Evolutionary conservation across 805 yeast genomes (phyloP), one percentile per base, ranked within the genome.

Genomic region (Nakazawaea anatomiae): DNA sequence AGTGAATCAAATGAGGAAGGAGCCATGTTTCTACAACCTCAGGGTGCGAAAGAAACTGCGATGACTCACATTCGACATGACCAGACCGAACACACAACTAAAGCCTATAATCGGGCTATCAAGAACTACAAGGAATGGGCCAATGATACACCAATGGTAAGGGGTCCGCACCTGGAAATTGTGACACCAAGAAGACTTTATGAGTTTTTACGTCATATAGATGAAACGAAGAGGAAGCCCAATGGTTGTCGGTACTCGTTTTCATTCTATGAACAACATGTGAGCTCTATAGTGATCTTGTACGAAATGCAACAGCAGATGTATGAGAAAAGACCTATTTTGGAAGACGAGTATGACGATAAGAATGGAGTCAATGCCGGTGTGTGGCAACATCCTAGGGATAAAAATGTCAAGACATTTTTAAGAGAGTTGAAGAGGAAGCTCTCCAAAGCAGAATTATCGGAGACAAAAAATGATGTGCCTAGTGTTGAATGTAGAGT

Each of bases 241-340:
- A 32, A 44, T 44, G 52, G 52, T 4, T 35, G 34, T 7, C 11
- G 45, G 25, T 49, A 49, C 34, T 52, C 54, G 4, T 52, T 48
- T 34, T 40, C 50, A 5, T 52, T 45, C 18, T 52, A 44, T 41
- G 54, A 52, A 28, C 52, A 45, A 28, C 51, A 52, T 14, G 54
- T 52, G 35, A 52, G 52, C 28, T 48, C 54, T 6, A 5, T 48
- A 4, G 49, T 52, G 43, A 46, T 40, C 9, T 42, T 52, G 28
- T 52, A 44, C 25, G 46, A 52, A n/a, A 41, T 28, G n/a, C 54
- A 52, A 30, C 30, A 25, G n/a, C 18, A 9, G 39, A 43, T 43
- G 32, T 44, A 9, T 31, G 34, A 14, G 6, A 35, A 7, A 11
- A 18, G 54, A 27, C 52, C 52, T 12, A 12, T 18, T 11, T 18